Conservation (phyloP, 768 basidiomycete genomes). For the Filobasidium wieringae region DNA sequence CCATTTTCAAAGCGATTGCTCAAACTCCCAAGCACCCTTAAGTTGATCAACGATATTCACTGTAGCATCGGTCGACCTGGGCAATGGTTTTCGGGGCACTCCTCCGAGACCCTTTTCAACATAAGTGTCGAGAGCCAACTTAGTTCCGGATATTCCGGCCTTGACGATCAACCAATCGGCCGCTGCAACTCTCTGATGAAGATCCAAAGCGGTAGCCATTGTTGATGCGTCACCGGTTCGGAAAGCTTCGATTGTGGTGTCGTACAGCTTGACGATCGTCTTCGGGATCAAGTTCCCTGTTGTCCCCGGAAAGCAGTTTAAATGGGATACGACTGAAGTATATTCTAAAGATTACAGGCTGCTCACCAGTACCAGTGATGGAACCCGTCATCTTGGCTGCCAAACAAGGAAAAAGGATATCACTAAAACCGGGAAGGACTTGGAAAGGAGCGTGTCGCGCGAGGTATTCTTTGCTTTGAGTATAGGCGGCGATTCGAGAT, state of each 20-base stretch:
- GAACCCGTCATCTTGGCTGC: slow-evolving; percentile 53
- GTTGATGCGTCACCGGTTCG: slow-evolving; percentile 28
- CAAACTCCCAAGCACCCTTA: slow-evolving; percentile 33
- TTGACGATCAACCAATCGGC: slow-evolving; percentile 40
- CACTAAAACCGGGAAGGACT: slow-evolving; percentile 64
- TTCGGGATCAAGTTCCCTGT: slow-evolving; percentile 40
- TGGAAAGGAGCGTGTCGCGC: slow-evolving; percentile 29
- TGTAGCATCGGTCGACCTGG: slow-evolving; percentile 24
- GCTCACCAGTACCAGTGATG: slow-evolving; percentile 46
- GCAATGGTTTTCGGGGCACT: slow-evolving; percentile 32
- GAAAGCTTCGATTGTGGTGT: slow-evolving; percentile 31
- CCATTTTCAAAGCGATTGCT: slow-evolving; percentile 8
- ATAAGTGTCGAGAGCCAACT: slow-evolving; percentile 38
- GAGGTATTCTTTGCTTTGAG: slow-evolving; percentile 34
- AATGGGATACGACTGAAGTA: not conserved
- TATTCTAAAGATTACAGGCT: no score
- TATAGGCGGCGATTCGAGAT: slow-evolving; percentile 56
- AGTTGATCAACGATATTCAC: slow-evolving; percentile 38
- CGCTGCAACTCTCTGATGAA: slow-evolving; percentile 38
- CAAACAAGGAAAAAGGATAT: slow-evolving; percentile 53
- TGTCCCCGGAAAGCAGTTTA: not conserved
- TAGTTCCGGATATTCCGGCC: slow-evolving; percentile 37
- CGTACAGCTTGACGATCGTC: slow-evolving; percentile 40
- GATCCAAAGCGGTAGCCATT: slow-evolving; percentile 31
- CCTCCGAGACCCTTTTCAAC: slow-evolving; percentile 38